Evolutionary conservation across 73 alveolate genomes (phyloP), one percentile per base, ranked within the genome.

Genomic region (Symbiodinium natans): DNA sequence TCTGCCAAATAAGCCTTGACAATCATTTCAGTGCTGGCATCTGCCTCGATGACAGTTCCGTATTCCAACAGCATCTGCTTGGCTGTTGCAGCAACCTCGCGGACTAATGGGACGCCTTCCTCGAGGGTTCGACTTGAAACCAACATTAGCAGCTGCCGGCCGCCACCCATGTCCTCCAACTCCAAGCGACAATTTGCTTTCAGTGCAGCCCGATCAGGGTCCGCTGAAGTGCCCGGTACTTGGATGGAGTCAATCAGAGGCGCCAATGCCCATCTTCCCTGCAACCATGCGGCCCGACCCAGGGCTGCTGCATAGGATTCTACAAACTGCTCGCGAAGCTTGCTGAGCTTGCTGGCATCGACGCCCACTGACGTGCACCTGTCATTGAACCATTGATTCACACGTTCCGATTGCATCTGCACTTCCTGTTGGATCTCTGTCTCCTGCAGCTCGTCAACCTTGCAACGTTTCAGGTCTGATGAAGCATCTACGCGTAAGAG

Each of bases 1-100:
- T 59, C 74, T 23, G 74, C 41, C 39, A 89, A 17, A n/a, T 68
- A 89, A 52, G 95, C 86, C 95, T 89, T 89, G 48, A 68, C 85
- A 29, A 17, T 23, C 36, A 63, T 23, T 29, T 63, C 80, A 13
- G 80, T 63, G 17, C 19, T 25, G 21, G 17, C 38, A n/a, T 23
- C 36, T 9, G 29, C 80, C 36, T 63, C 80, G 36, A 63, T 7
- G 11, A 63, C 80, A 1, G 80, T 29, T 63, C 80, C 80, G 36
- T 63, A 29, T 36, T 63, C 38, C 80, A 63, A 36, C 29, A 63
- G 80, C 80, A 63, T 63, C 11, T 63, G 38, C 17, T 25, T 9
- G 38, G 80, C 80, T 17, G 3, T 29, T 63, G 80, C 80, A 63
- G 80, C 11, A 5, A 63, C 84, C 41, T n/a, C 84, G 11, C 84